Conservation (phyloP, 768 basidiomycete genomes). For the Termitomyces titanicus region DNA sequence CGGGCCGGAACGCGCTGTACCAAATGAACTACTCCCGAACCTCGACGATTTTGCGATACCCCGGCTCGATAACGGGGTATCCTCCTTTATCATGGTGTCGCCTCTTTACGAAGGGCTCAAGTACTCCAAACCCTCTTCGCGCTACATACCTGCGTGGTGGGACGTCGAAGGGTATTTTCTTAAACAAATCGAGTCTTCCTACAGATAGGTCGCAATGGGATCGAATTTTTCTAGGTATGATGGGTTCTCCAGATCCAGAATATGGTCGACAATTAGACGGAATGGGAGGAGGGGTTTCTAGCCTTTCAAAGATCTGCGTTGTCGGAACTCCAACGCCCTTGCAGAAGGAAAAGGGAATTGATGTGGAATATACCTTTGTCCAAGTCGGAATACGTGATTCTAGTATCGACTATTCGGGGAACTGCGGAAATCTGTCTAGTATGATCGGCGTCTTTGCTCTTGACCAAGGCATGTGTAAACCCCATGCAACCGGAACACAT, state of each 20-base stretch:
- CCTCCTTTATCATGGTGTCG: too few species aligned
- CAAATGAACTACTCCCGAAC: neutral
- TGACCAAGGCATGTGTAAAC: slow-evolving; percentile 54
- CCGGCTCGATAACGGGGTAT: neutral
- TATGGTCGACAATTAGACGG: slow-evolving; percentile 73
- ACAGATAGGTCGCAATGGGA: slow-evolving; percentile 47
- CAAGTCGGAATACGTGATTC: slow-evolving; percentile 59
- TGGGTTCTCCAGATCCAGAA: slow-evolving; percentile 78
- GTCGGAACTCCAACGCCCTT: slow-evolving; percentile 46
- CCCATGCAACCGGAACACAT: slow-evolving; percentile 18
- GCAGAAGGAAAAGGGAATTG: slow-evolving; percentile 40
- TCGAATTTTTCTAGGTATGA: slow-evolving; percentile 62
- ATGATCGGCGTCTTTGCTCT: slow-evolving; percentile 73
- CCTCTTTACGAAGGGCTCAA: too few species aligned
- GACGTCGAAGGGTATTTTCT: slow-evolving; percentile 75
- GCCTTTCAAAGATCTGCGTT: slow-evolving; percentile 71
- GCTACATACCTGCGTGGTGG: slow-evolving; percentile 66
- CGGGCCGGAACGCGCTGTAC: neutral
- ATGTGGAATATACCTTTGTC: slow-evolving; percentile 71
- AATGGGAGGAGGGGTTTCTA: slow-evolving; percentile 77
- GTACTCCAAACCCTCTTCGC: slow-evolving; percentile 35
- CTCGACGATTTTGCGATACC: neutral
- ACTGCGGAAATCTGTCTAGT: slow-evolving; percentile 72
- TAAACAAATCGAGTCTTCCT: slow-evolving; percentile 54
- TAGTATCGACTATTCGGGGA: slow-evolving; percentile 64